Conservation (phyloP, 1,139 yeast genomes). For the Hyphopichia khmerensis region DNA sequence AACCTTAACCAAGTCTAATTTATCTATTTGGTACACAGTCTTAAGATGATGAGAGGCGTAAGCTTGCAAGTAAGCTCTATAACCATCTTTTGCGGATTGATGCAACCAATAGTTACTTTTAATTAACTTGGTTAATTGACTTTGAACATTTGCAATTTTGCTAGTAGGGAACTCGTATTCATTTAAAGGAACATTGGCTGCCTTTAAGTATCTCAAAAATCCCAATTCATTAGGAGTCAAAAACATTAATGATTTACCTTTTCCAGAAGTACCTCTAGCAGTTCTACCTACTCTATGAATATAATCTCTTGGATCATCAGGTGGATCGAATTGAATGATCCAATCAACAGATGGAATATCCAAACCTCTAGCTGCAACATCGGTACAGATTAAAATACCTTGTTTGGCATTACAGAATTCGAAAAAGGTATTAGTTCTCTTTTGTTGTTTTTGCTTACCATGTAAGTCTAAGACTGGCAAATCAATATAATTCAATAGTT, state of each 20-base stretch:
- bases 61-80: constrained; percentile 93
- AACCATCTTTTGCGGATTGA: constrained; percentile 96
- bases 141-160: constrained; percentile 93
- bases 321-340: constrained; percentile 97
- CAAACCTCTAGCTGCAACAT: constrained; percentile 97
- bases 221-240: constrained; percentile 93
- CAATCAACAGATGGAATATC: constrained; percentile 98
- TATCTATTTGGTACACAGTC: constrained; percentile 94
- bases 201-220: constrained; percentile 87
- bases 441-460: constrained; percentile 98
- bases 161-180: constrained; percentile 94
- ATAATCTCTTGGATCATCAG: constrained; percentile 98
- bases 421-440: constrained; percentile 94
- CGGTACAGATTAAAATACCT: constrained; percentile 91
- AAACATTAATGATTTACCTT: constrained; percentile 94
- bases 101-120: constrained; percentile 92
- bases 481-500: constrained; percentile 89
- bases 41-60: constrained; percentile 95
- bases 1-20: constrained; percentile 88
- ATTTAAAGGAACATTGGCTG: constrained; percentile 94
- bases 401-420: constrained; percentile 96
- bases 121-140: constrained; percentile 87
- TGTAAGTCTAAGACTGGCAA: constrained; percentile 94
- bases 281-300: constrained; percentile 98
- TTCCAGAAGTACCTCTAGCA: constrained; percentile 90